phyloP scores from a whole-genome alignment of 1,284 basidiomycete genomes.

The Lignosus rhinocerotis region DNA sequence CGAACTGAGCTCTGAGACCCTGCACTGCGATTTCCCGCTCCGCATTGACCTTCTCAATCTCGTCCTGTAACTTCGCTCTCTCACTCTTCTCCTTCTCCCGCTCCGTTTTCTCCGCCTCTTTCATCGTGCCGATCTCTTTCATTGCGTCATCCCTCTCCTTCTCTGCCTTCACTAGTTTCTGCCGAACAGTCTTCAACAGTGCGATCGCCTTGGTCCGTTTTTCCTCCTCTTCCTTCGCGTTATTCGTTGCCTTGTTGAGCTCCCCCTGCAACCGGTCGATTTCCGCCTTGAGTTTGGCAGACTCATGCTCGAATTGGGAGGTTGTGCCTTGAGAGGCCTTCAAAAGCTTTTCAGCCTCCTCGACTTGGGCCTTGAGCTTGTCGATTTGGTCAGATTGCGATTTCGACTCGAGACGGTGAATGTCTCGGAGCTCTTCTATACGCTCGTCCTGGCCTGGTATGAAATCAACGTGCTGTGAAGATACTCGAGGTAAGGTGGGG shows the following conservation, averaged over 20 bases:
- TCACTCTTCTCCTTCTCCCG: conserved; percentile 68
- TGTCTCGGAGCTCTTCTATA: conserved; percentile 82
- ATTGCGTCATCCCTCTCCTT: conserved; percentile 83
- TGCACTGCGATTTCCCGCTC: conserved; percentile 74
- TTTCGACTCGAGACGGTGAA: conserved; percentile 73
- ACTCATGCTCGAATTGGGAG: conserved; percentile 47
- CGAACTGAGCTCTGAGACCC: conserved; percentile 72
- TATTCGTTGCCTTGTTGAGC: conserved; percentile 56
- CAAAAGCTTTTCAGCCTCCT: conserved; percentile 69
- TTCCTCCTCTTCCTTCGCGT: conserved; percentile 90
- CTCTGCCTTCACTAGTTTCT: conserved; percentile 90
- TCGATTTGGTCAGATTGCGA: conserved; percentile 78
- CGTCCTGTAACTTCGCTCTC: conserved; percentile 52
- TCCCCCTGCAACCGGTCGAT: conserved; percentile 61
- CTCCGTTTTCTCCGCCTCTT: conserved; percentile 61
- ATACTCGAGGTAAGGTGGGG: not conserved
- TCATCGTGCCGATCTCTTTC: conserved; percentile 53
- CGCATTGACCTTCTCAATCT: conserved; percentile 57
- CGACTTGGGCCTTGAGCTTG: conserved; percentile 66
- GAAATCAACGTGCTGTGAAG: conserved; percentile 1
- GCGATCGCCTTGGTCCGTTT: conserved; percentile 92
- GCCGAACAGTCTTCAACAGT: conserved; percentile 87
- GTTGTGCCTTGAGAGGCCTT: conserved; percentile 53
- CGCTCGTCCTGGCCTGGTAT: conserved; percentile 77
- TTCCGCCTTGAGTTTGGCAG: conserved; percentile 51